phyloP scores from a whole-genome alignment of 768 basidiomycete genomes.

The Psilocybe subaeruginosa region DNA sequence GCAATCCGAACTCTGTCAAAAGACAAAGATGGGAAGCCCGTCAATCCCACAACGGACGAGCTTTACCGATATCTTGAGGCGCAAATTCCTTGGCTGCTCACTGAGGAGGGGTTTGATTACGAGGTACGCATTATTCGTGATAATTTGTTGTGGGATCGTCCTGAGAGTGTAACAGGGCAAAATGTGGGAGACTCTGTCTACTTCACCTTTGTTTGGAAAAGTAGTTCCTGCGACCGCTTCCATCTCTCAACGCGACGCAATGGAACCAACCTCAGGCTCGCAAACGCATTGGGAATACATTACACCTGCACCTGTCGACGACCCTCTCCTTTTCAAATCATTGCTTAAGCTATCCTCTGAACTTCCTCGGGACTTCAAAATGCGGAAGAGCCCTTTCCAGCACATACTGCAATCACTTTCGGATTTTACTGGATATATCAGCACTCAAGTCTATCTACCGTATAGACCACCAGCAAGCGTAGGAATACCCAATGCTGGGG shows the following conservation, averaged over 20 bases:
- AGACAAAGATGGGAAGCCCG: constrained; percentile 35
- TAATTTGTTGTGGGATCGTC: neutral
- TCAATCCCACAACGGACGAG: constrained; percentile 56
- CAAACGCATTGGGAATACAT: constrained; percentile 43
- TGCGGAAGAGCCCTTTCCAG: constrained; percentile 47
- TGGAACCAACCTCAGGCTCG: constrained; percentile 3
- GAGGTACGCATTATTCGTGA: constrained; percentile 46
- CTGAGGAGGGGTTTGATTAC: constrained; percentile 51
- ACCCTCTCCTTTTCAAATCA: constrained; percentile 41
- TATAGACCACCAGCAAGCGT: constrained; percentile 36
- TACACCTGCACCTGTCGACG: constrained; percentile 32
- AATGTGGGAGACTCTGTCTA: constrained; percentile 66
- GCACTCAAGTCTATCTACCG: constrained; percentile 68
- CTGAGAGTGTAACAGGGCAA: constrained; percentile 34
- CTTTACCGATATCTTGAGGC: constrained; percentile 61
- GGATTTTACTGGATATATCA: constrained; percentile 80
- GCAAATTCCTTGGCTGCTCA: constrained; percentile 59
- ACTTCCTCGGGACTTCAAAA: constrained; percentile 36
- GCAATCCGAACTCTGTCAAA: constrained; percentile 52
- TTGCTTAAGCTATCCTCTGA: constrained; percentile 35
- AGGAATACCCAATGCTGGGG: constrained; percentile 28
- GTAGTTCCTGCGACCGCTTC: constrained; percentile 21
- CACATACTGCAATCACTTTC: constrained; percentile 67
- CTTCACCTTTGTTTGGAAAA: constrained; percentile 53
- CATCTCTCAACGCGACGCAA: constrained; percentile 21